Percentiles rank a stretch among this genome's conserved stretches.
Evolutionary conservation across 192 early-diverging fungal species (phyloP).

Genomic region (Rhizophagus sp.): DNA sequence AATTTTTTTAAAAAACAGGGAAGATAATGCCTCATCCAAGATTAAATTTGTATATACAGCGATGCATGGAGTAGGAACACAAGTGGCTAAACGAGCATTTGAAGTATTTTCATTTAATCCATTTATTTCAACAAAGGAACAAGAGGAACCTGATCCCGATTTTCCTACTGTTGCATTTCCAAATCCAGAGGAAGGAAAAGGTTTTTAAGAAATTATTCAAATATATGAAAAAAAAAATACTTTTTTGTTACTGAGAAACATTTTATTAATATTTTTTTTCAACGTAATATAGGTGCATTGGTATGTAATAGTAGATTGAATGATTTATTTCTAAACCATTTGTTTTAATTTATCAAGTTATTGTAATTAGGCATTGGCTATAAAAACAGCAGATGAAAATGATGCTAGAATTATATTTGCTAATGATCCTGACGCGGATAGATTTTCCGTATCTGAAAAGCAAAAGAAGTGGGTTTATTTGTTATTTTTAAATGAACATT

Average conservation of each 20-base stretch:
- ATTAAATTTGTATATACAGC: constrained; percentile 86
- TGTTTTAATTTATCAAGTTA: neutral
- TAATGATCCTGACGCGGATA: constrained; percentile 95
- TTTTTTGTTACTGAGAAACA: neutral
- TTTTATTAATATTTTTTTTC: neutral
- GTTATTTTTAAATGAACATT: neutral
- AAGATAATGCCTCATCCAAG: constrained; percentile 45
- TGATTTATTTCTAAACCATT: neutral
- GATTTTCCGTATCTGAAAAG: constrained; percentile 87
- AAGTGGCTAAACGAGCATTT: constrained; percentile 71
- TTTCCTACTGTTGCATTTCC: constrained; percentile 90
- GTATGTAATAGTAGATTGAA: neutral
- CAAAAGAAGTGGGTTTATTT: constrained; percentile 40
- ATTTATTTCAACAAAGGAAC: constrained; percentile 64
- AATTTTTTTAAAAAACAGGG: constrained; percentile 29
- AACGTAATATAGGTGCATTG: constrained; percentile 12
- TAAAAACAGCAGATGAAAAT: constrained; percentile 60
- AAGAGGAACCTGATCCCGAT: constrained; percentile 81
- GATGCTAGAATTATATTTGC: constrained; percentile 72
- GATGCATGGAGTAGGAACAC: constrained; percentile 93
- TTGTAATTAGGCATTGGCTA: constrained; percentile 56
- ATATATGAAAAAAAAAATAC: neutral
- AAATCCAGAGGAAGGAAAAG: constrained; percentile 88
- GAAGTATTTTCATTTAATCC: constrained; percentile 69
- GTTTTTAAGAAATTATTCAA: constrained; percentile 37